A percentile compares a stretch with the other conserved stretches of the same genome.
Conservation (phyloP, 2,329 filamentous ascomycete species). For the Aureobasidium sp. region DNA sequence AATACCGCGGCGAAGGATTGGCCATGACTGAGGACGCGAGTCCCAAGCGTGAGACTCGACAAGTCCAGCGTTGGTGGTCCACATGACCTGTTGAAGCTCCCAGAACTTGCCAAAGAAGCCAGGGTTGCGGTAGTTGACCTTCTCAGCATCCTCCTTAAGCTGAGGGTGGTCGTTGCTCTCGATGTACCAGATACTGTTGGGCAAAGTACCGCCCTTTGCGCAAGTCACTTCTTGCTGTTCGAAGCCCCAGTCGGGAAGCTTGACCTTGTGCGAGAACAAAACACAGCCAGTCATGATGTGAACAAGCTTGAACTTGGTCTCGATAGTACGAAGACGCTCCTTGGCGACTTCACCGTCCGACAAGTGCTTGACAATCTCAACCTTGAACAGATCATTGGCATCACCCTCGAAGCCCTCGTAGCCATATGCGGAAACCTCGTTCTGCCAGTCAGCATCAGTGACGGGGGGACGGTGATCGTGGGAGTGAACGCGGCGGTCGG, state of each 20-base stretch:
- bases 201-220: conserved; percentile 79
- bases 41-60: conserved; percentile 98
- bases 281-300: conserved; percentile 96
- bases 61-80: conserved; percentile 93
- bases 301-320: conserved; percentile 91
- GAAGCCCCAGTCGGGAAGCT: conserved; percentile 94
- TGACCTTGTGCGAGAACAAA: conserved; percentile 97
- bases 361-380: conserved; percentile 89
- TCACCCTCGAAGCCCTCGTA: conserved; percentile 96
- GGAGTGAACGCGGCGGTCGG: conserved; percentile 85
- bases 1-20: conserved; percentile 83
- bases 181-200: conserved; percentile 96
- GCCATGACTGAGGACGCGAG: conserved; percentile 89
- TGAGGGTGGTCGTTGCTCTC: conserved; percentile 82
- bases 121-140: conserved; percentile 90
- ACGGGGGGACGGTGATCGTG: conserved; percentile 86
- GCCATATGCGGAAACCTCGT: conserved; percentile 70
- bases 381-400: conserved; percentile 89
- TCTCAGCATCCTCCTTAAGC: conserved; percentile 68
- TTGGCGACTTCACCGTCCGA: conserved; percentile 73
- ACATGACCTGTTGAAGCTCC: conserved; percentile 98
- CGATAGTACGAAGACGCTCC: conserved; percentile 80
- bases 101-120: conserved; percentile 97
- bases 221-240: conserved; percentile 99
- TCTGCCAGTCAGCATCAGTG: conserved; percentile 61